Evolutionary conservation across 2,329 filamentous ascomycete genomes (phyloP), one percentile per base, ranked within the genome.

Genomic region (Colletotrichum phormii): DNA sequence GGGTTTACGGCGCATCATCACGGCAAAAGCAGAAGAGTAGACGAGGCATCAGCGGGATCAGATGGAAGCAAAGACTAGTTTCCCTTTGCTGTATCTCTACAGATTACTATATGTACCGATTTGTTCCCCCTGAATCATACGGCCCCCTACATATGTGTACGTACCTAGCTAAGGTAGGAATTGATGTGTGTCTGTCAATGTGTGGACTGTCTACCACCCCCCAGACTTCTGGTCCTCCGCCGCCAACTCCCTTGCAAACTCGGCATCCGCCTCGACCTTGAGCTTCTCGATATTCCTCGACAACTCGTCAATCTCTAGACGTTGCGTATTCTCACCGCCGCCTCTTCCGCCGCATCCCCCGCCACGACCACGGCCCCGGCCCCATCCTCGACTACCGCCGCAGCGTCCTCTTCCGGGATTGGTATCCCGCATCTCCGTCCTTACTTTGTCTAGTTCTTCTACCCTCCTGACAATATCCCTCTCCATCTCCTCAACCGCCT

Each of bases 221-320:
- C 64, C 60, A 18, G 46, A 54, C 55, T 72, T 64, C 51, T 63
- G 55, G 11, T 75, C 65, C 70, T 80, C 77, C 59, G 78, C 77
- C 13, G 76, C 84, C 74, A 88, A 64, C 73, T 85, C 83, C 72
- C 81, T 80, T 35, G 85, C 87, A 72, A 85, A 85, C 73, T 84
- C 82, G 76, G 84, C 86, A 64, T 89, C 86, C 2, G 84, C 86
- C 77, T 86, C 83, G 6, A 86, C 72, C 72, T 81, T 78, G 67
- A 88, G 69, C 67, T 74, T 68, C 64, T 84, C 81, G 31, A 87
- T 75, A 59, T 80, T 79, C 13, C 75, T 73, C 54, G 81, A 81
- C 67, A 89, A 75, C 37, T 77, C 79, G 68, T 84, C 81, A 53
- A 87, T 78, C 75, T 84, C 81, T 59, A 84, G 73, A 72, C 61